phyloP scores from a whole-genome alignment of 2,329 filamentous ascomycete genomes.

The Sclerotinia minor region DNA sequence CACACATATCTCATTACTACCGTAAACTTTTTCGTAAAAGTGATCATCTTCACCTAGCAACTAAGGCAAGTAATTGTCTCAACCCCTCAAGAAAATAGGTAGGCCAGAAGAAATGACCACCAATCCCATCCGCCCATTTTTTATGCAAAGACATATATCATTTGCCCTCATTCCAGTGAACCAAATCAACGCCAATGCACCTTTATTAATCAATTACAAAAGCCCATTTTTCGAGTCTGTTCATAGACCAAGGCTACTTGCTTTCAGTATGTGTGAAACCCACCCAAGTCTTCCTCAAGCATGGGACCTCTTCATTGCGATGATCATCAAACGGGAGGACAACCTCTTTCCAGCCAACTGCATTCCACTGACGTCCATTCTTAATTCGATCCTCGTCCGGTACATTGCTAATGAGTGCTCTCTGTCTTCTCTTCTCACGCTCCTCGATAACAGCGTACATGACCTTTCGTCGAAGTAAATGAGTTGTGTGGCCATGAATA shows the following conservation, averaged over 20 bases:
- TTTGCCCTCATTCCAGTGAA: slow-evolving; percentile 24
- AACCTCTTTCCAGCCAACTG: slow-evolving; percentile 42
- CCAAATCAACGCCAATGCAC: slow-evolving; percentile 28
- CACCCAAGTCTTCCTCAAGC: slow-evolving; percentile 36
- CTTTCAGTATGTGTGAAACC: slow-evolving; percentile 26
- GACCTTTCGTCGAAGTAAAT: slow-evolving; percentile 50
- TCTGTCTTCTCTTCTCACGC: slow-evolving; percentile 55
- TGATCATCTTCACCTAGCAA: slow-evolving; percentile 19
- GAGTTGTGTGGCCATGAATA: slow-evolving; percentile 51
- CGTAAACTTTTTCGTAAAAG: slow-evolving; percentile 16
- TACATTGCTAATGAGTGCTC: slow-evolving; percentile 33
- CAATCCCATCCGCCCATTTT: slow-evolving; percentile 23
- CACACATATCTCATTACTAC: slow-evolving; percentile 23
- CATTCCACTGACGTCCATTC: slow-evolving; percentile 38
- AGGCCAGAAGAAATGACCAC: slow-evolving; percentile 24
- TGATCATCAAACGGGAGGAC: slow-evolving; percentile 30
- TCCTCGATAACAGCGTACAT: slow-evolving; percentile 55
- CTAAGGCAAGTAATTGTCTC: slow-evolving; percentile 3
- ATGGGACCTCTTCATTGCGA: slow-evolving; percentile 33
- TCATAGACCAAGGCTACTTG: slow-evolving; percentile 16
- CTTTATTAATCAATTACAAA: slow-evolving; percentile 27
- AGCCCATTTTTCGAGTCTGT: slow-evolving; percentile 9
- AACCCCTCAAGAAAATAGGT: slow-evolving; percentile 21
- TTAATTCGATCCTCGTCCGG: slow-evolving; percentile 37
- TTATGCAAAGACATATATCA: slow-evolving; percentile 26